These are phyloP conservation scores for Erysiphe pulchra DNA, from an alignment of 2,329 filamentous ascomycete species.

Conservation along the genomic window DNA sequence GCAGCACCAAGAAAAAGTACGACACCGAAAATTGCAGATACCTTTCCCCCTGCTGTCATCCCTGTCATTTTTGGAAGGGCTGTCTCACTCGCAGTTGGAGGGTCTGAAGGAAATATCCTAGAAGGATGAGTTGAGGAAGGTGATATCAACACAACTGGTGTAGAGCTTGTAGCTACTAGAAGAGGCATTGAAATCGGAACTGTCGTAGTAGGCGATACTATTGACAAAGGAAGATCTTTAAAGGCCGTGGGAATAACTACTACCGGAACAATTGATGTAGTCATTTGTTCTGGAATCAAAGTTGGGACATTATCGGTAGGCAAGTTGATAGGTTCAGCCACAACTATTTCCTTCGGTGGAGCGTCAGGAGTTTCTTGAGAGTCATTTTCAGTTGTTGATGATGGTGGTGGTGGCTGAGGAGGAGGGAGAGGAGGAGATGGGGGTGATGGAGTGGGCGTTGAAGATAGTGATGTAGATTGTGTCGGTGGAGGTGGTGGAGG, in stretches of 20 bases:
- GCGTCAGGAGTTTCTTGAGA: too few species aligned
- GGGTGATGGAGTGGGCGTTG: too few species aligned
- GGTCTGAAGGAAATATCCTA: slow-evolving; percentile 1
- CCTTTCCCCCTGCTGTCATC: slow-evolving; percentile 25
- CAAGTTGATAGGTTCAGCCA: too few species aligned
- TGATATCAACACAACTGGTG: neutral
- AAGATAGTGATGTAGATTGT: too few species aligned
- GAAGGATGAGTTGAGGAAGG: slow-evolving; percentile 2
- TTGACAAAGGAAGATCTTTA: neutral
- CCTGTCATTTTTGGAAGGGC: slow-evolving; percentile 1
- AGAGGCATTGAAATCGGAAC: slow-evolving; percentile 3
- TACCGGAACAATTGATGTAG: too few species aligned
- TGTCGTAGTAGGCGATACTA: slow-evolving; percentile 1
- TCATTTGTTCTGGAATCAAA: too few species aligned
- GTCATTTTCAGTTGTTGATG: too few species aligned
- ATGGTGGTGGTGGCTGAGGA: too few species aligned
- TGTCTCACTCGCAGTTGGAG: slow-evolving; percentile 3
- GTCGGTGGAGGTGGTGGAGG: too few species aligned
- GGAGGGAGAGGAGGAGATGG: too few species aligned
- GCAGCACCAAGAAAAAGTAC: slow-evolving; percentile 41
- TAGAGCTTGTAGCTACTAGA: slow-evolving; percentile 1
- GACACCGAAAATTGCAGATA: slow-evolving; percentile 66
- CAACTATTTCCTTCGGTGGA: too few species aligned
- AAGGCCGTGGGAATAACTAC: neutral
- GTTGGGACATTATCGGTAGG: too few species aligned